Base-by-base conservation (phyloP, 2,329 filamentous ascomycete genomes). In the Penicillium sp. region DNA sequence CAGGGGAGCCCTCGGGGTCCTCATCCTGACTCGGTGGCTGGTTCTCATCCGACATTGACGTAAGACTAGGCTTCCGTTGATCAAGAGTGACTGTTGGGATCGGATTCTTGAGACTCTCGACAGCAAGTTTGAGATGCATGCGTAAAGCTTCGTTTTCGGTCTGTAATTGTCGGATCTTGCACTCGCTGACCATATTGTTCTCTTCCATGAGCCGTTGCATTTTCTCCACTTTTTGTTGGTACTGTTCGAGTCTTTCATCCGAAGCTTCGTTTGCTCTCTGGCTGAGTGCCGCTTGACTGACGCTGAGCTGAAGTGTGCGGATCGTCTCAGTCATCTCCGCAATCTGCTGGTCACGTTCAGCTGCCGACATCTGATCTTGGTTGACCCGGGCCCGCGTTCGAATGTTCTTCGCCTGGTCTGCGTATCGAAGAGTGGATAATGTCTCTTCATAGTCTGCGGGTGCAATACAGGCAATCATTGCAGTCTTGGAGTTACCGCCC, bases 141-240 rank as follows among this genome's bases (percentile, higher is more conserved):
- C 92, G 83, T 65, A 97, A 76, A 0, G 92, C 89, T 68, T 97
- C 93, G 59, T 96, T 97, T 77, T 99, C 86, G 1, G 89, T 92
- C 72, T 89, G 88, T 50, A 99, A 77, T 59, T 88, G 90, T 62
- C 91, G 87, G 70, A 99, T 96, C 81, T 96, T 97, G 77, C 89
- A 91, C 70, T 97, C 93, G 29, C 89, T 88, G 13, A 97, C 89
- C 72, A 95, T 88, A 56, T 88, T 86, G 59, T 88, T 88, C 76
- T 99, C 94, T 72, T 97, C 92, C 92, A 97, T 97, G 73, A 96
- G 84, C 55, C 92, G 87, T 73, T 97, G 92, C 88, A 99, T 92
- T 53, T 88, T 85, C 45, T 85, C 82, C 16, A 99, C 94, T 66
- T 92, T 89, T 60, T 87, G 86, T 77, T 99, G 94, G 74, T 97